Evolutionary conservation across 805 yeast species (phyloP), one percentile per base, ranked within the genome.

Genomic region (Candida silvicultrix): DNA sequence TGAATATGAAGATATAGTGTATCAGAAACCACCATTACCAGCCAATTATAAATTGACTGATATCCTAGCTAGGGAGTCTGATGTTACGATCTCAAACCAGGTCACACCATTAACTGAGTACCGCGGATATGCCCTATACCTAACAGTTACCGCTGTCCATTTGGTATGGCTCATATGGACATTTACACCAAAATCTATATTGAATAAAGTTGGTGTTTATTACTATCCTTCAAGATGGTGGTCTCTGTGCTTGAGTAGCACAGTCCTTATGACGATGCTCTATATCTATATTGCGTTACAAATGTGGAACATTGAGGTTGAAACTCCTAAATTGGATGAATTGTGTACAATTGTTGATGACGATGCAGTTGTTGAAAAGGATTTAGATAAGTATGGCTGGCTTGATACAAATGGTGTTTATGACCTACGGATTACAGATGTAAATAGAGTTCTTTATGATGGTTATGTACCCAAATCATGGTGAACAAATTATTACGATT

Each of bases 171-270:
- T 82, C 2, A 49, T 77, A 5, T 92, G 98, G 97, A 78, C 95
- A 1, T 57, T 85, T 4, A 58, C 81, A 0, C 97, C 97, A 0
- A 76, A 77, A 35, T 50, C 57, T n/a, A 55, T 75, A 32, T 74
- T 85, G 38, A 72, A 79, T 46, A 55, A 55, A 9, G 52, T 79
- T 28, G 81, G 80, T 16, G 77, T 84, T 18, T 77, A 74, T 56
- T 89, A 81, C 63, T 85, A 82, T 55, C 98, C 98, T 0, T 85
- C 92, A 29, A 73, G 95, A 53, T 85, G 90, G 81, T 94, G 98
- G 99, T 83, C 95, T 2, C 60, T 86, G 32, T 85, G 88, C 1
- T 63, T 86, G 2, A 96, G 97, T 4, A 72, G 87, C 14, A 78
- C 78, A 52, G 72, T 83, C 5, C 65, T 92, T 28, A 79, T 87